Conservation (phyloP, 2,329 filamentous ascomycete genomes). For the Aspergillus aculeatinus region DNA sequence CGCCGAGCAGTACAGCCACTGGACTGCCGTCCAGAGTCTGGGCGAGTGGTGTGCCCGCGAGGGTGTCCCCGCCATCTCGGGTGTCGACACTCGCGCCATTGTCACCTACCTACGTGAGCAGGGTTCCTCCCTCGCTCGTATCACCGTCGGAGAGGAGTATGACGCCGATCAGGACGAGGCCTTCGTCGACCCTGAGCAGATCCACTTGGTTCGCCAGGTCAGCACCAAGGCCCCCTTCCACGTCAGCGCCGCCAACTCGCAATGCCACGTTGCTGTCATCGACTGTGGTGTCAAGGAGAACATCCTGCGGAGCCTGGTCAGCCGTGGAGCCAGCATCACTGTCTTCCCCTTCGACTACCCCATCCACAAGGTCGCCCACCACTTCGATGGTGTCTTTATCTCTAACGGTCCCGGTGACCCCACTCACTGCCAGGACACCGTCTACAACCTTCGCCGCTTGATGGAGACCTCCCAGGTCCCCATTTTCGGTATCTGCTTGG, state of each 20-base stretch:
- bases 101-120: slow-evolving; percentile 95
- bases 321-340: slow-evolving; percentile 86
- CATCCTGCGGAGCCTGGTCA: slow-evolving; percentile 91
- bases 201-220: slow-evolving; percentile 93
- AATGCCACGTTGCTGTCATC: slow-evolving; percentile 88
- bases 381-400: slow-evolving; percentile 98
- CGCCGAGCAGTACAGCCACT: slow-evolving; percentile 92
- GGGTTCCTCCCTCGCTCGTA: slow-evolving; percentile 91
- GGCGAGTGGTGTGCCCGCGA: slow-evolving; percentile 94
- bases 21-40: slow-evolving; percentile 95
- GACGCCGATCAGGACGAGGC: slow-evolving; percentile 97
- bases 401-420: slow-evolving; percentile 98
- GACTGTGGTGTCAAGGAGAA: slow-evolving; percentile 99
- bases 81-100: slow-evolving; percentile 94
- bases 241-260: slow-evolving; percentile 77
- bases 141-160: slow-evolving; percentile 95
- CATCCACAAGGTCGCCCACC: slow-evolving; percentile 95
- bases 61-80: slow-evolving; percentile 92
- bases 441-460: slow-evolving; percentile 84
- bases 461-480: slow-evolving; percentile 90
- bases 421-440: slow-evolving; percentile 91
- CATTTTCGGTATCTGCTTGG: slow-evolving; percentile 96
- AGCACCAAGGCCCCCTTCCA: slow-evolving; percentile 99
- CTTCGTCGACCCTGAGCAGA: slow-evolving; percentile 90
- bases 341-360: slow-evolving; percentile 96